Percentiles rank a stretch among this genome's conserved stretches.
phyloP scores from a whole-genome alignment of 306 rosid genomes.

The Trichosanthes cucumerina region DNA sequence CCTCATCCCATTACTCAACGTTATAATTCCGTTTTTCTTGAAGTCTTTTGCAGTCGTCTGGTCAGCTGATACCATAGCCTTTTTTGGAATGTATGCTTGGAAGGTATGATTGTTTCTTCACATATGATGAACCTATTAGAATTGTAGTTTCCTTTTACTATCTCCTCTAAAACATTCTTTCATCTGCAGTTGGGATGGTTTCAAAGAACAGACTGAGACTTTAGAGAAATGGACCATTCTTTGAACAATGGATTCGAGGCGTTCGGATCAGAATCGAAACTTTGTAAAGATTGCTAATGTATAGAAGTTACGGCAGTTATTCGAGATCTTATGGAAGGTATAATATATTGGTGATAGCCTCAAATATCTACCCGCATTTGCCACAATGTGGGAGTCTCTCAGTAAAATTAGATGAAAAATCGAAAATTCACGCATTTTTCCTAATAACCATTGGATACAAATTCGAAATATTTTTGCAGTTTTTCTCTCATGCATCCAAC shows the following conservation, averaged over 20 bases:
- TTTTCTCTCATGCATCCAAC: no score
- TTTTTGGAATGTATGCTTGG: constrained; percentile 93
- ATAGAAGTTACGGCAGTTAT: background rate
- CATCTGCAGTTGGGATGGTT: constrained; percentile 66
- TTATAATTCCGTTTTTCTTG: constrained; percentile 77
- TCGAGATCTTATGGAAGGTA: background rate
- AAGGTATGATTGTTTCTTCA: constrained; percentile 40
- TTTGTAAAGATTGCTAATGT: background rate
- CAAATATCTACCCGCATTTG: background rate
- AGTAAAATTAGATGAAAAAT: no score
- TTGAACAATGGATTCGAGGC: background rate
- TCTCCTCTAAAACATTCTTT: constrained; percentile 11
- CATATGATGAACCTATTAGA: background rate
- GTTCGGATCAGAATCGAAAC: background rate
- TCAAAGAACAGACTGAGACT: constrained; percentile 43
- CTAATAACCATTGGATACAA: no score
- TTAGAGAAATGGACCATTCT: background rate
- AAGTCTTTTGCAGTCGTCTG: constrained; percentile 96
- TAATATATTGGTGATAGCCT: background rate
- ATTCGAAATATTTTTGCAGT: no score
- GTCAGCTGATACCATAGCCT: constrained; percentile 78
- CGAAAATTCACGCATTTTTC: no score
- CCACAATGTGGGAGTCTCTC: no score
- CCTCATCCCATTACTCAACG: constrained; percentile 73
- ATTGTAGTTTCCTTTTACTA: background rate